Conservation (phyloP, 306 rosid genomes). For the Ziziphus jujuba region DNA sequence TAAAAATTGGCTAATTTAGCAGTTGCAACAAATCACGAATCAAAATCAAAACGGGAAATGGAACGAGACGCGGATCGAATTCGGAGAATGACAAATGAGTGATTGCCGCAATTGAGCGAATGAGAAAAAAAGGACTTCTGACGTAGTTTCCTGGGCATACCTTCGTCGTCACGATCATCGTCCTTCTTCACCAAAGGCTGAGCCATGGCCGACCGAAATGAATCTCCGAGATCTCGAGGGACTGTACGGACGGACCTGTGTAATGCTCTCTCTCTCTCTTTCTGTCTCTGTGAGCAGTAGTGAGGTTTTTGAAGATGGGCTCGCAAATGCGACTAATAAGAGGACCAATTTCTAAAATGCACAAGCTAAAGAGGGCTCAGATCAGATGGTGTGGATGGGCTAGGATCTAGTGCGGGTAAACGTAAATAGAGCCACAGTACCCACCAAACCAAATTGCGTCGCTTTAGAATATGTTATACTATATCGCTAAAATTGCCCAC, state of each 20-base stretch:
- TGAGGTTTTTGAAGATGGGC: conserved; percentile 9
- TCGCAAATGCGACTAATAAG: conserved; percentile 6
- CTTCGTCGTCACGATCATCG: conserved; percentile 99
- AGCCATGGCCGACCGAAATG: conserved; percentile 61
- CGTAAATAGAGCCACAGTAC: too few species aligned
- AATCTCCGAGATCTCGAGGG: conserved; percentile 52
- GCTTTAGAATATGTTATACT: too few species aligned
- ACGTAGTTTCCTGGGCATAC: conserved; percentile 32
- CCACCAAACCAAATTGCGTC: too few species aligned
- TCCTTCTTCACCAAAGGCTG: conserved; percentile 97
- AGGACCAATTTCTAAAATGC: background rate
- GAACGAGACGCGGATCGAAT: conserved; percentile 30
- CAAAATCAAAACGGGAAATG: conserved; percentile 10
- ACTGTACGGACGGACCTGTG: conserved; percentile 2
- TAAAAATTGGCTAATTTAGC: conserved; percentile 28
- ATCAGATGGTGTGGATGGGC: background rate
- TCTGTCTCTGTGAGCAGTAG: conserved; percentile 11
- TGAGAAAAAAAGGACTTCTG: background rate
- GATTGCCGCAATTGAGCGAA: background rate
- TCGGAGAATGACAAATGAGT: conserved; percentile 2
- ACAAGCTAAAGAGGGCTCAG: conserved; percentile 8
- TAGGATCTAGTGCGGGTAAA: conserved; percentile 1
- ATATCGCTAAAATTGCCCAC: too few species aligned
- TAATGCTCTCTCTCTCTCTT: conserved; percentile 5
- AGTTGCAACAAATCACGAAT: conserved; percentile 12